Evolutionary conservation across 177 flowering plant genomes (phyloP).

Genomic region (Vitis hybrid): DNA sequence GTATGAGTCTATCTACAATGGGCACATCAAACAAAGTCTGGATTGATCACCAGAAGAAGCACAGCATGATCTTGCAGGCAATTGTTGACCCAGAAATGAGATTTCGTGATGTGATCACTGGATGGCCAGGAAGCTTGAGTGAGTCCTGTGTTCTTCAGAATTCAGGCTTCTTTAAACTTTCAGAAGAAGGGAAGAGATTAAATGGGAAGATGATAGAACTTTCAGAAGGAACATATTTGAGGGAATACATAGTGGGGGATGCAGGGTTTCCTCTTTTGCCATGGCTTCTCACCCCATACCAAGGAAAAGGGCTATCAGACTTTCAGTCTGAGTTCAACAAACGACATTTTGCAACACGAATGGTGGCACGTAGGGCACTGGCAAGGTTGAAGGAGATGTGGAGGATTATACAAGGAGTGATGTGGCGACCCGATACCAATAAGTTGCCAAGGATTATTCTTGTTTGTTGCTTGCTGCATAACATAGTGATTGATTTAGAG

Average conservation of each 20-base stretch:
- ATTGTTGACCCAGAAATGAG: slow-evolving; percentile 41
- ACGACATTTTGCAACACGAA: slow-evolving; percentile 30
- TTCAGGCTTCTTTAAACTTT: slow-evolving; percentile 31
- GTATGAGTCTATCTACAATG: slow-evolving; percentile 30
- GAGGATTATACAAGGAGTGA: slow-evolving; percentile 42
- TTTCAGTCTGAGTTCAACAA: slow-evolving; percentile 28
- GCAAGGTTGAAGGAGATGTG: slow-evolving; percentile 40
- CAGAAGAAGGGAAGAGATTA: slow-evolving; percentile 27
- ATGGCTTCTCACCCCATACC: slow-evolving; percentile 40
- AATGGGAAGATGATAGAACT: slow-evolving; percentile 30
- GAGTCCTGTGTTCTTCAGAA: slow-evolving; percentile 24
- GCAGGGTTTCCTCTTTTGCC: slow-evolving; percentile 35
- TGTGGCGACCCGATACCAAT: slow-evolving; percentile 45
- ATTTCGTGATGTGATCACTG: slow-evolving; percentile 35
- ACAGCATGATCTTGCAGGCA: slow-evolving; percentile 45
- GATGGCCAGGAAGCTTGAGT: slow-evolving; percentile 41
- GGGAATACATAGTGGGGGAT: slow-evolving; percentile 39
- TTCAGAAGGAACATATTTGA: slow-evolving; percentile 22
- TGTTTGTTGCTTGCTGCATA: slow-evolving; percentile 45
- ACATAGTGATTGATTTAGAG: slow-evolving; percentile 38
- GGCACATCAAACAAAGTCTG: slow-evolving; percentile 29
- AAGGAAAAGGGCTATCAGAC: slow-evolving; percentile 23
- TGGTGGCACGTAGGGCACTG: slow-evolving; percentile 35
- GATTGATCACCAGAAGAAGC: slow-evolving; percentile 38
- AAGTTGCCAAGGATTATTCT: slow-evolving; percentile 38